Conservation (phyloP, 495 filamentous ascomycete species). For the Penicillium subrubescens region DNA sequence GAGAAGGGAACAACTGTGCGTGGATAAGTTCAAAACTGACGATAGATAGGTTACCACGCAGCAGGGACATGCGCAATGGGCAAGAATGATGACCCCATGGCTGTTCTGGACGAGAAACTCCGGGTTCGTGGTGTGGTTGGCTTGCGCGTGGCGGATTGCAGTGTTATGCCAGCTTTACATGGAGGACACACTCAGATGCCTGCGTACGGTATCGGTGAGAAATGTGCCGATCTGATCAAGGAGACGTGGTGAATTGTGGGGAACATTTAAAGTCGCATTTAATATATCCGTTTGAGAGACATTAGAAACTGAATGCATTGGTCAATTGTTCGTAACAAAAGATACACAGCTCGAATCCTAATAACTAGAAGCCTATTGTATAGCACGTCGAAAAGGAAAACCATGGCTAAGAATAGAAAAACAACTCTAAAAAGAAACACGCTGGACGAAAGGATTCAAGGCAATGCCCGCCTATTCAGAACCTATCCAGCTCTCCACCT, state of each 20-base stretch:
- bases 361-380: not conserved
- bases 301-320: not conserved
- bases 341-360: not conserved
- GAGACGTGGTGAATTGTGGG: slow-evolving; percentile 35
- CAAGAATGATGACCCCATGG: slow-evolving; percentile 41
- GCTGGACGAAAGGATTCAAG: not conserved
- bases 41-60: slow-evolving; percentile 47
- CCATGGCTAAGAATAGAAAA: not conserved
- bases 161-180: slow-evolving; percentile 56
- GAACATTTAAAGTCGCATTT: slow-evolving; percentile 27
- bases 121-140: slow-evolving; percentile 53
- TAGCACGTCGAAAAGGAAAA: not conserved
- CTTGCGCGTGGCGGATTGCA: slow-evolving; percentile 59
- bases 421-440: not conserved
- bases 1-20: not conserved
- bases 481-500: not conserved
- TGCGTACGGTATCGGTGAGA: slow-evolving; percentile 61
- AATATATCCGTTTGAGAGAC: not conserved
- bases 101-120: slow-evolving; percentile 58
- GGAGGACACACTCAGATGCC: slow-evolving; percentile 61
- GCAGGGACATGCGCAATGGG: slow-evolving; percentile 59
- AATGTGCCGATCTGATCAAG: slow-evolving; percentile 59
- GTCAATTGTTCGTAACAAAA: not conserved
- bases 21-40: slow-evolving; percentile 13
- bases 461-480: not conserved